Percentiles rank a stretch among this genome's conserved stretches.
Conservation (phyloP, 768 basidiomycete genomes). For the Chlorophyllum brunneum region DNA sequence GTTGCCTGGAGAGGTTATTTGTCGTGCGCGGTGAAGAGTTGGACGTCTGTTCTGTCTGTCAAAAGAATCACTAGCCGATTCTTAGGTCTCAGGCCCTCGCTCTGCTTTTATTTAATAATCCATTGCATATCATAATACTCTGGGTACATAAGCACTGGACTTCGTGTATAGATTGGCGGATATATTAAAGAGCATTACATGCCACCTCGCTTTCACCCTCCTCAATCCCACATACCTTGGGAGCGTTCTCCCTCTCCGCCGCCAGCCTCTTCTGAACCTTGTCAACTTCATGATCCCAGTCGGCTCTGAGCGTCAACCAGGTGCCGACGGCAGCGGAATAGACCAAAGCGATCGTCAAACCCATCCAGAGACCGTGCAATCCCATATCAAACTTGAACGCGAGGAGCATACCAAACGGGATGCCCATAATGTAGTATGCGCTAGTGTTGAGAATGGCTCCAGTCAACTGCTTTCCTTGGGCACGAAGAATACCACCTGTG, state of each 20-base stretch:
- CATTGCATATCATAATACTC: too few relatives aligned
- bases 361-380: constrained; percentile 81
- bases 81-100: background rate
- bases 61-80: too few relatives aligned
- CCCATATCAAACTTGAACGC: constrained; percentile 56
- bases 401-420: constrained; percentile 79
- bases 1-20: constrained; percentile 82
- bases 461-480: constrained; percentile 75
- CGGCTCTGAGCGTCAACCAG: constrained; percentile 47
- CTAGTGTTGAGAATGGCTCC: constrained; percentile 80
- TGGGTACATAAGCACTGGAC: too few relatives aligned
- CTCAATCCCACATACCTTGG: background rate
- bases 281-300: constrained; percentile 69
- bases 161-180: too few relatives aligned
- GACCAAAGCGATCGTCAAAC: constrained; percentile 65
- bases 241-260: constrained; percentile 31
- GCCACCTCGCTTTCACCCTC: too few relatives aligned
- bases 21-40: constrained; percentile 53
- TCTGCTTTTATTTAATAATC: background rate
- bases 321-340: constrained; percentile 54
- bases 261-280: constrained; percentile 53
- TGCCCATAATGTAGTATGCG: constrained; percentile 80
- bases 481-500: constrained; percentile 74
- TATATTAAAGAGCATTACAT: too few relatives aligned
- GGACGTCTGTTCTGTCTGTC: too few relatives aligned